Percentiles rank a stretch among this genome's conserved stretches.
These are phyloP conservation scores for Withania somnifera DNA, from an alignment of 305 asterid genomes.

Conservation along the genomic window DNA sequence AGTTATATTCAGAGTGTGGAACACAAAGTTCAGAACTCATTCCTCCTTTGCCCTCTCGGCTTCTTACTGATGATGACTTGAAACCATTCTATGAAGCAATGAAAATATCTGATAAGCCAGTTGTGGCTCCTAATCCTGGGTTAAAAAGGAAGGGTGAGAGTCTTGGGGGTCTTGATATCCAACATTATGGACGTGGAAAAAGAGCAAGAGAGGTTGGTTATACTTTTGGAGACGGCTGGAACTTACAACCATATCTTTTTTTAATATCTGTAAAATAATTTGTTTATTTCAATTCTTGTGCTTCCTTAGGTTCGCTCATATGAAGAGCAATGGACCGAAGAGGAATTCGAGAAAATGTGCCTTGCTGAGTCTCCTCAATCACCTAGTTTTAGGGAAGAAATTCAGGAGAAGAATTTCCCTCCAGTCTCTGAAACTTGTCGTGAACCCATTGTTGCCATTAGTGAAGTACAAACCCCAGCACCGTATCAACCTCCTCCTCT, in stretches of 20 bases:
- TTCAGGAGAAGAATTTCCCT: slow-evolving; percentile 35
- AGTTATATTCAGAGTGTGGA: slow-evolving; percentile 33
- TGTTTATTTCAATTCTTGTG: background rate
- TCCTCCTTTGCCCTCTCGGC: slow-evolving; percentile 83
- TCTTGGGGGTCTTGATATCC: slow-evolving; percentile 87
- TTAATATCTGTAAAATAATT: slow-evolving; percentile 7
- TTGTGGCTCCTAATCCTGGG: slow-evolving; percentile 44
- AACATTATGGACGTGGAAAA: slow-evolving; percentile 97
- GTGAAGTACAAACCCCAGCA: slow-evolving; percentile 37
- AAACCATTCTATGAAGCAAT: slow-evolving; percentile 76
- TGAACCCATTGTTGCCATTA: slow-evolving; percentile 17
- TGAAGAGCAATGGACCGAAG: slow-evolving; percentile 98
- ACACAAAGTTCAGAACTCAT: slow-evolving; percentile 36
- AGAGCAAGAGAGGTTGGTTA: slow-evolving; percentile 91
- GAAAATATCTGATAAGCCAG: slow-evolving; percentile 63
- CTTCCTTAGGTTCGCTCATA: slow-evolving; percentile 76
- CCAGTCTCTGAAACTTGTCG: slow-evolving; percentile 9
- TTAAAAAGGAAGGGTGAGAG: slow-evolving; percentile 67
- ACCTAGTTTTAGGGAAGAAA: slow-evolving; percentile 48
- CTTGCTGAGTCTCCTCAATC: slow-evolving; percentile 80
- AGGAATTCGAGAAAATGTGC: slow-evolving; percentile 92
- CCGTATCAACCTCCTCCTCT: slow-evolving; percentile 2
- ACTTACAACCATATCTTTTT: slow-evolving; percentile 1
- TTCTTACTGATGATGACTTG: slow-evolving; percentile 68
- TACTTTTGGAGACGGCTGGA: background rate